Evolutionary conservation across 2,329 filamentous ascomycete species (phyloP), one percentile per base, ranked within the genome.

Genomic region (Teratosphaeriaceae sp.): DNA sequence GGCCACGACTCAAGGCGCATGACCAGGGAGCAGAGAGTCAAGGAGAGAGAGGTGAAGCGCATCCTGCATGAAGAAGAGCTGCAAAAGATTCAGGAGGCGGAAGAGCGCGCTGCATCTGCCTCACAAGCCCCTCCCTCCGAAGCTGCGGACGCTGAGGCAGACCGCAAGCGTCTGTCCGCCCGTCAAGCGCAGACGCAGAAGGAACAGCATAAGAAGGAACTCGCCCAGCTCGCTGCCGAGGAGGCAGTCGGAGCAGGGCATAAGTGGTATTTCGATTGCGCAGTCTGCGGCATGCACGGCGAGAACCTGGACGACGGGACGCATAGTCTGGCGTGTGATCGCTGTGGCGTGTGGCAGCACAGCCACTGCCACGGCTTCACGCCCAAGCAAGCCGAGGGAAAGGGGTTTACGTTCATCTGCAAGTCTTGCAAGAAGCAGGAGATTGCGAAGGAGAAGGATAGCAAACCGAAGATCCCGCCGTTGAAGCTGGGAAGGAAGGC

Each of bases 261-360:
- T 19, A 80, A 88, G 40, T 97, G 92, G 92, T 77, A 88, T 29
- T 98, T 98, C 55, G 92, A 98, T 61, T 98, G 92, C 61, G 74
- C 78, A 12, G 76, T 86, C 20, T 98, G 92, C 62, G 90, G 90
- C 20, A 76, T 88, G 18, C 82, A 95, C 63, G 92, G 92, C 18
- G 84, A 94, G 55, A 86, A 96, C 46, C 59, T 80, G 47, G 92
- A 98, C 56, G 92, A 97, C 61, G 92, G 92, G 26, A 84, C 87
- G 6, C 89, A 95, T 61, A 95, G 88, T 61, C 82, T 98, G 51
- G 85, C 89, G 21, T 98, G 92, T 66, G 92, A 98, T 60, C 82
- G 75, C 53, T 98, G 92, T 71, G 94, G 84, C 60, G 83, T 94
- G 37, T 98, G 92, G 92, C 90, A 97, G 62, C 92, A 98, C 61